These are phyloP conservation scores for Ceratocystis diversiconidia DNA, from an alignment of 2,329 filamentous ascomycete species.

Conservation along the genomic window DNA sequence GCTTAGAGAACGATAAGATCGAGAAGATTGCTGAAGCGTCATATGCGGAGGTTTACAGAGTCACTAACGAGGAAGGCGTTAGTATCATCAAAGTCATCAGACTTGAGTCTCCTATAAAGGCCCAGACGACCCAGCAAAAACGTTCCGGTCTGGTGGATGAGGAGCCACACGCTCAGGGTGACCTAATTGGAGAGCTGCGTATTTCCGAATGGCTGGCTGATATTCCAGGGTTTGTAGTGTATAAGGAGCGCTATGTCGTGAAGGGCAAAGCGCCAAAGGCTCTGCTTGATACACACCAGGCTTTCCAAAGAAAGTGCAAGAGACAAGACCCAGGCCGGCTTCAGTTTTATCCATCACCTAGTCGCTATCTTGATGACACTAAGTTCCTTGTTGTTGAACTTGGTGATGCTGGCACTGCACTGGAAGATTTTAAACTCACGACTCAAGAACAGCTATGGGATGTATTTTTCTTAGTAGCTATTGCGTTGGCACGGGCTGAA, in stretches of 20 bases:
- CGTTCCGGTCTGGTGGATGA: slow-evolving; percentile 43
- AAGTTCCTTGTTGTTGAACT: slow-evolving; percentile 48
- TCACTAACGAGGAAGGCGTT: slow-evolving; percentile 43
- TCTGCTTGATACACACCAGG: slow-evolving; percentile 45
- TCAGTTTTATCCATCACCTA: slow-evolving; percentile 49
- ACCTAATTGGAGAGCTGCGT: slow-evolving; percentile 43
- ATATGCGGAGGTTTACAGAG: slow-evolving; percentile 51
- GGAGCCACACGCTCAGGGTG: slow-evolving; percentile 39
- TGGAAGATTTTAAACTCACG: slow-evolving; percentile 43
- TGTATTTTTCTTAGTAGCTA: slow-evolving; percentile 44
- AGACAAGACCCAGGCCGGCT: slow-evolving; percentile 40
- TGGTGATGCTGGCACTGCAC: slow-evolving; percentile 45
- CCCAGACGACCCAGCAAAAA: slow-evolving; percentile 43
- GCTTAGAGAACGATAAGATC: slow-evolving; percentile 38
- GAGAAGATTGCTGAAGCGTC: slow-evolving; percentile 54
- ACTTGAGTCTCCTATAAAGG: slow-evolving; percentile 42
- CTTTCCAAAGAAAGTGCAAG: slow-evolving; percentile 40
- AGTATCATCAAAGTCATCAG: slow-evolving; percentile 53
- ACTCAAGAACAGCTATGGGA: slow-evolving; percentile 45
- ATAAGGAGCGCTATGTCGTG: slow-evolving; percentile 50
- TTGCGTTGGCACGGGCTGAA: slow-evolving; percentile 47
- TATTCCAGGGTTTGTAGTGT: slow-evolving; percentile 50
- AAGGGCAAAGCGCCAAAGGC: slow-evolving; percentile 39
- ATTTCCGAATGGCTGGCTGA: slow-evolving; percentile 52
- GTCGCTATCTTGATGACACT: slow-evolving; percentile 42